Conservation (phyloP, 2,329 filamentous ascomycete species). For the Penicillium crustosum region DNA sequence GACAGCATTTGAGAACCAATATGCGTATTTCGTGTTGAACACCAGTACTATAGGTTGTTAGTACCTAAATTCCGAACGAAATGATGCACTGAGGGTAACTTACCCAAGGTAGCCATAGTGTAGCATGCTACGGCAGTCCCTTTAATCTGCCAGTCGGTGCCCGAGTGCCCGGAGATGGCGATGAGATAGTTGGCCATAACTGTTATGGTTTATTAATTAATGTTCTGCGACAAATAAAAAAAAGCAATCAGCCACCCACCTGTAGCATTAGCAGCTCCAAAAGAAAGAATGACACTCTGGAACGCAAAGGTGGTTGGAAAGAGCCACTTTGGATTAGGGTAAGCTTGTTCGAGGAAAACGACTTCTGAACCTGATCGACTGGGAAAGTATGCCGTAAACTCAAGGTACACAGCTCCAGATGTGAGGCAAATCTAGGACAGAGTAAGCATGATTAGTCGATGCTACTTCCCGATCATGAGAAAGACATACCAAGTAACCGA, state of each 20-base stretch:
- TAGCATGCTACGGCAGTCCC: conserved; percentile 65
- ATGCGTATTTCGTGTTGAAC: conserved; percentile 58
- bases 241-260: conserved; percentile 12
- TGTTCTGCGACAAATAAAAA: no score
- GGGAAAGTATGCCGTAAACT: conserved; percentile 65
- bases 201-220: not conserved
- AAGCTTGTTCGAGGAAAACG: conserved; percentile 67
- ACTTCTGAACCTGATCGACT: conserved; percentile 65
- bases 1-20: conserved; percentile 57
- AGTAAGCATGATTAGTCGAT: not conserved
- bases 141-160: conserved; percentile 63
- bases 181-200: conserved; percentile 63
- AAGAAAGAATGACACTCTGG: conserved; percentile 62
- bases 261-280: conserved; percentile 64
- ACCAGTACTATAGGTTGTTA: conserved; percentile 41
- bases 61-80: not conserved
- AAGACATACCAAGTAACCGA: conserved; percentile 59
- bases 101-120: conserved; percentile 56
- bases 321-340: conserved; percentile 62
- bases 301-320: conserved; percentile 65
- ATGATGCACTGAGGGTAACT: conserved; percentile 23
- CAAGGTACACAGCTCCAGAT: conserved; percentile 56
- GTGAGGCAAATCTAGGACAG: conserved; percentile 3
- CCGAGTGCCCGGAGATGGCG: conserved; percentile 51
- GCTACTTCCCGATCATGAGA: conserved; percentile 42